A percentile compares a stretch with the other conserved stretches of the same genome.
Conservation (phyloP, 768 basidiomycete species). For the Melanogaster broomeanus region DNA sequence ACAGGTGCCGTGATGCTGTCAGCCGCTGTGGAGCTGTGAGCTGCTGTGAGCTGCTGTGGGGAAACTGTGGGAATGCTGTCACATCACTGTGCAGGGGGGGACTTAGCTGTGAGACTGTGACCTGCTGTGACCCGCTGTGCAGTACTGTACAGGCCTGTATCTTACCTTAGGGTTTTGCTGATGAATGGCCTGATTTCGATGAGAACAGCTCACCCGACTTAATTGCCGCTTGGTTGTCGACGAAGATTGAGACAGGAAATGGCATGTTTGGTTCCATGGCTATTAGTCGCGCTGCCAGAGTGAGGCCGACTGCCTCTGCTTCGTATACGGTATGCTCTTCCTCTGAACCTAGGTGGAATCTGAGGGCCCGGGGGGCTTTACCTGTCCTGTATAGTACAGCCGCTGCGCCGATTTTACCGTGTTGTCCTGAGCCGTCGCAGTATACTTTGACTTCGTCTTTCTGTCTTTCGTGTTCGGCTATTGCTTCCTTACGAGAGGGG, state of each 20-base stretch:
- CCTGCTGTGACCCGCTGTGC: no score
- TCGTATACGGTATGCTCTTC: conserved; percentile 12
- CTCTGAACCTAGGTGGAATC: conserved; percentile 2
- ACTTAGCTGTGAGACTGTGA: no score
- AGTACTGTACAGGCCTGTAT: no score
- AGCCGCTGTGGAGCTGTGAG: no score
- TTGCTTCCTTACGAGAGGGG: not conserved
- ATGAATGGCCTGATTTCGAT: not conserved
- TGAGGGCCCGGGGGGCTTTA: not conserved
- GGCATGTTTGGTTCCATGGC: not conserved
- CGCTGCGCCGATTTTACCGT: conserved; percentile 14
- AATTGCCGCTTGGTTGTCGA: conserved; percentile 22
- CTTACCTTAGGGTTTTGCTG: no score
- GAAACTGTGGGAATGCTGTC: no score
- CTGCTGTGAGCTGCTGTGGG: no score
- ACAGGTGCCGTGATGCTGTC: no score
- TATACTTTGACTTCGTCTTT: conserved; percentile 3
- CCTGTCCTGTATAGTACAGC: not conserved
- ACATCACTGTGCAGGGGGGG: no score
- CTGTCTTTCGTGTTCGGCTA: not conserved
- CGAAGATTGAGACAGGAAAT: not conserved
- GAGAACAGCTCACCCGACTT: not conserved
- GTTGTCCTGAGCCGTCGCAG: conserved; percentile 12
- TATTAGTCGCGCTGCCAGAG: conserved; percentile 12
- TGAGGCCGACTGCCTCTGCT: conserved; percentile 10